A percentile compares a stretch with the other conserved stretches of the same genome.
Conservation (phyloP, 805 yeast species). For the Torulaspora gathmanii region DNA sequence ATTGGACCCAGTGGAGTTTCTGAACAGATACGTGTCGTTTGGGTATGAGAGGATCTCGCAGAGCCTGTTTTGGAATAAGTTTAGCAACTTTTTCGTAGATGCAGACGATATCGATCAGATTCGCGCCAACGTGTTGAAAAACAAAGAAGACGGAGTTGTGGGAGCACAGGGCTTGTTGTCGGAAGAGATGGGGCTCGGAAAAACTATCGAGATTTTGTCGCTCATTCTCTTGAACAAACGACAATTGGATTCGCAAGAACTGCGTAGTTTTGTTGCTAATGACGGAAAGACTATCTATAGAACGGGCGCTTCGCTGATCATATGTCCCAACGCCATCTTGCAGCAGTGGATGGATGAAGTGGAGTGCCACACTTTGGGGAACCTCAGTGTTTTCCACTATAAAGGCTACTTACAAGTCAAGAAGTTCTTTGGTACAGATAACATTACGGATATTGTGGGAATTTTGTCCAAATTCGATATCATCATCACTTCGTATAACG, state of each 20-base stretch:
- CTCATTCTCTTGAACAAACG: slow-evolving; percentile 60
- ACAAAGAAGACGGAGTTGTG: background rate
- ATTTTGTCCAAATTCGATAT: slow-evolving; percentile 62
- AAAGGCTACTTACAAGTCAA: slow-evolving; percentile 47
- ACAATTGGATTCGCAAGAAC: background rate
- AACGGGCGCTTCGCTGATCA: slow-evolving; percentile 69
- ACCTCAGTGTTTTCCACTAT: slow-evolving; percentile 58
- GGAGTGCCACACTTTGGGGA: slow-evolving; percentile 34
- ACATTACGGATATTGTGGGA: slow-evolving; percentile 41
- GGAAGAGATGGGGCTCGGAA: slow-evolving; percentile 98
- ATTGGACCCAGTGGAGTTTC: slow-evolving; percentile 15
- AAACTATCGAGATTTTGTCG: slow-evolving; percentile 79
- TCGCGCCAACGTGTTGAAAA: slow-evolving; percentile 8
- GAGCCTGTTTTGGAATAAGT: slow-evolving; percentile 31
- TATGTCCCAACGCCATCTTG: slow-evolving; percentile 80
- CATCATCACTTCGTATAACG: slow-evolving; percentile 71
- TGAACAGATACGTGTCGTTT: slow-evolving; percentile 26
- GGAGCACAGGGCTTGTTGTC: slow-evolving; percentile 60
- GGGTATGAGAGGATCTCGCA: slow-evolving; percentile 28
- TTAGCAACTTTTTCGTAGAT: slow-evolving; percentile 29
- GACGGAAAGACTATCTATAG: slow-evolving; percentile 33
- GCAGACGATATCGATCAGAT: slow-evolving; percentile 18
- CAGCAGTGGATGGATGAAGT: slow-evolving; percentile 86
- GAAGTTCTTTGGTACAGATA: slow-evolving; percentile 18
- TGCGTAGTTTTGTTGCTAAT: slow-evolving; percentile 13